phyloP scores from a whole-genome alignment of 768 basidiomycete species.

The Russula griseocarnosa region DNA sequence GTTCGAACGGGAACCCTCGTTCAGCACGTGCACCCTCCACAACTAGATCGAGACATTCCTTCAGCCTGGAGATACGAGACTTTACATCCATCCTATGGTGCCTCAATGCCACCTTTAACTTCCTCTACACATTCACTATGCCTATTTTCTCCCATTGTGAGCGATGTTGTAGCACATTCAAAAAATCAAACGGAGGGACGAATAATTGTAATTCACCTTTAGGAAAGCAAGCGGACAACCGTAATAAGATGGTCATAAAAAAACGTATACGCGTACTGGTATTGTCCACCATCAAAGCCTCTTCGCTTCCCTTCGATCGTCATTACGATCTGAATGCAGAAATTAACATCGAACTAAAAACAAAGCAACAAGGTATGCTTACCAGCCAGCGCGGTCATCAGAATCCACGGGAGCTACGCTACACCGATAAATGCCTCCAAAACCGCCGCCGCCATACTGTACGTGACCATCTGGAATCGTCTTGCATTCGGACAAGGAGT shows the following conservation, averaged over 20 bases:
- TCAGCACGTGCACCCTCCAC: slow-evolving; percentile 26
- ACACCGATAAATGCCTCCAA: slow-evolving; percentile 30
- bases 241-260: neutral
- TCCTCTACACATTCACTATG: neutral
- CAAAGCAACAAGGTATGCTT: neutral
- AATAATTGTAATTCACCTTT: neutral
- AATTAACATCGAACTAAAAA: neutral
- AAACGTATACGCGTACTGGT: neutral
- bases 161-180: neutral
- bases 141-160: neutral
- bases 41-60: neutral
- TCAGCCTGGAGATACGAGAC: neutral
- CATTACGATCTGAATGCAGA: slow-evolving; percentile 22
- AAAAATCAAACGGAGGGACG: neutral
- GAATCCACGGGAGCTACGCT: slow-evolving; percentile 16
- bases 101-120: too few species aligned
- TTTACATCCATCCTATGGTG: too few species aligned
- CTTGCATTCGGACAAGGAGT: too few species aligned
- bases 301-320: slow-evolving; percentile 27
- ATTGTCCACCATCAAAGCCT: slow-evolving; percentile 9
- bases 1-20: slow-evolving; percentile 25
- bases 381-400: slow-evolving; percentile 27
- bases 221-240: neutral
- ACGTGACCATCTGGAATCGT: too few species aligned
- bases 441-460: slow-evolving; percentile 48